Percentiles rank a stretch among this genome's conserved stretches.
Evolutionary conservation across 1,139 yeast genomes (phyloP).

Genomic region (Protomyces macrosporus): DNA sequence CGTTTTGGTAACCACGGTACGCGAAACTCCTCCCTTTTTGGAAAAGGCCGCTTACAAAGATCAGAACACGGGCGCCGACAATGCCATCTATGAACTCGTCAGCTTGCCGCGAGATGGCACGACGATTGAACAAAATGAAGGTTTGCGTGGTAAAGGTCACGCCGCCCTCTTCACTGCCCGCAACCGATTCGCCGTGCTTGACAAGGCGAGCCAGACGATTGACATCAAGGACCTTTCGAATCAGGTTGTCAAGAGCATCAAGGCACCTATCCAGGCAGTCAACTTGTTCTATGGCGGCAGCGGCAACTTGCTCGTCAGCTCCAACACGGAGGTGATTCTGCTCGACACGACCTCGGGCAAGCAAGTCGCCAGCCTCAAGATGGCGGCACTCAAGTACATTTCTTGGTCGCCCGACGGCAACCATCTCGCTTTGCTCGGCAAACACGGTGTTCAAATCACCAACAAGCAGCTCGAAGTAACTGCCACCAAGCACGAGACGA

Average conservation of each 20-base stretch:
- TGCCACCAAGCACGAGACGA: constrained; percentile 90
- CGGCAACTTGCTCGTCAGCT: constrained; percentile 73
- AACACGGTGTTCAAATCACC: constrained; percentile 87
- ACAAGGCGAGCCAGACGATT: constrained; percentile 57
- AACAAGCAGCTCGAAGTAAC: constrained; percentile 70
- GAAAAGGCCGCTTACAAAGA: background rate
- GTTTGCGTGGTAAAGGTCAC: constrained; percentile 74
- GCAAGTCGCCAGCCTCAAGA: background rate
- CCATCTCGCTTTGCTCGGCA: constrained; percentile 79
- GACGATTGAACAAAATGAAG: constrained; percentile 73
- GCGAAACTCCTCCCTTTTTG: background rate
- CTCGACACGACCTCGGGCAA: constrained; percentile 63
- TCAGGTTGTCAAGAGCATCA: constrained; percentile 72
- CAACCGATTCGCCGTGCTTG: constrained; percentile 82
- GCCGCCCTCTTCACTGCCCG: constrained; percentile 89
- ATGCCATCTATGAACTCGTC: constrained; percentile 64
- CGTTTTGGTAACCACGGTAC: constrained; percentile 56
- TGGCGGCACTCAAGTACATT: constrained; percentile 68
- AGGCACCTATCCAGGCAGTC: constrained; percentile 62
- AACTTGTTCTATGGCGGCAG: constrained; percentile 73
- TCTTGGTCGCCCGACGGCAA: constrained; percentile 87
- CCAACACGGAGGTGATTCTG: constrained; percentile 64
- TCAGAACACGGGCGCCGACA: constrained; percentile 55
- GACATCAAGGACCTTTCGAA: constrained; percentile 81
- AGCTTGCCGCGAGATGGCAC: constrained; percentile 79